Evolutionary conservation across 2,329 filamentous ascomycete species (phyloP).

Genomic region (Colletotrichum eremochloae): DNA sequence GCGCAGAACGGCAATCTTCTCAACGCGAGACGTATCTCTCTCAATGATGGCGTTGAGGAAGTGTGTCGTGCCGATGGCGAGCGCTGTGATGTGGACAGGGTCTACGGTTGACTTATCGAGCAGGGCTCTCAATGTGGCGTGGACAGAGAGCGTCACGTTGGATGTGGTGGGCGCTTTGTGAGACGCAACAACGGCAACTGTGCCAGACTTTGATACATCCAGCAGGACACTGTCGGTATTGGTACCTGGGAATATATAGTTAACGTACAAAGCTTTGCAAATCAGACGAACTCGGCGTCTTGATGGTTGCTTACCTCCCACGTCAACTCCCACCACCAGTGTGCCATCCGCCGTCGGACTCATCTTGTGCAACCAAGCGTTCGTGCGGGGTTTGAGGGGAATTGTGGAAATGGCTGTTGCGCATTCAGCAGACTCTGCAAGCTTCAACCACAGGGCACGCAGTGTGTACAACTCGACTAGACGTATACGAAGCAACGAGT

Average conservation of each 20-base stretch:
- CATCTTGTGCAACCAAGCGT: conserved; percentile 12
- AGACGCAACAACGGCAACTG: conserved; percentile 38
- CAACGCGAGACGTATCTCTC: conserved; percentile 61
- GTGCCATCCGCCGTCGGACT: conserved; percentile 28
- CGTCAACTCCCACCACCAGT: conserved; percentile 41
- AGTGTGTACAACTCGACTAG: background rate
- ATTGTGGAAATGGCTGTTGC: background rate
- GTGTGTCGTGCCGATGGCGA: conserved; percentile 69
- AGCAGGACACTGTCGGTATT: conserved; percentile 68
- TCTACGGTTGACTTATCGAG: conserved; percentile 49
- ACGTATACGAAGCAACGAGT: background rate
- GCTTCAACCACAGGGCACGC: background rate
- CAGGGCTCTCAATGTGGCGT: conserved; percentile 59
- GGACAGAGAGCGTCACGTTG: conserved; percentile 62
- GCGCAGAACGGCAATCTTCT: conserved; percentile 66
- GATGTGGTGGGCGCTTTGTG: conserved; percentile 64
- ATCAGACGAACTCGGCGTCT: background rate
- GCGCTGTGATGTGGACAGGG: conserved; percentile 57
- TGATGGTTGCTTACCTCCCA: conserved; percentile 34
- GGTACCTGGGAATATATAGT: conserved; percentile 52
- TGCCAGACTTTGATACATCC: conserved; percentile 48
- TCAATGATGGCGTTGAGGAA: conserved; percentile 72
- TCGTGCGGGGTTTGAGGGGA: conserved; percentile 5
- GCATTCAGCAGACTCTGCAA: background rate
- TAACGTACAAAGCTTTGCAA: background rate